Conservation (phyloP, 768 basidiomycete genomes). For the Tricholoma saponaceum region DNA sequence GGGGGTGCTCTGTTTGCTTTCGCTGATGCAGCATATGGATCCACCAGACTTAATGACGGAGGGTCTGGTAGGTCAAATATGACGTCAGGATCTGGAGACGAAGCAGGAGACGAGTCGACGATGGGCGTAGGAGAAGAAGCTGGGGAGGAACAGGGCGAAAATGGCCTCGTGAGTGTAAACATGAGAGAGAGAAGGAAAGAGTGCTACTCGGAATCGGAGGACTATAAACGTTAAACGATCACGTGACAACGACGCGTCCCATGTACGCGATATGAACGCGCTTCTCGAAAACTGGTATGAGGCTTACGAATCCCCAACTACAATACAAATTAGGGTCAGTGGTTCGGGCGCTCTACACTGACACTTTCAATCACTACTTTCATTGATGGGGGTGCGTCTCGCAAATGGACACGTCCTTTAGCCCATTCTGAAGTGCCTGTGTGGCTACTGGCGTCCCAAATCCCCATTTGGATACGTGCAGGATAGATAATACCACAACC, state of each 20-base stretch:
- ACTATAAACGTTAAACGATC: constrained; percentile 9
- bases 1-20: constrained; percentile 41
- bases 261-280: neutral
- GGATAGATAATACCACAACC: constrained; percentile 32
- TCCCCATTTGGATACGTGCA: constrained; percentile 36
- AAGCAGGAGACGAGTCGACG: constrained; percentile 26
- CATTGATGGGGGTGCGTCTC: constrained; percentile 23
- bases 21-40: constrained; percentile 61
- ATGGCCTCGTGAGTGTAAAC: constrained; percentile 9
- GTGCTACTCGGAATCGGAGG: too few relatives aligned
- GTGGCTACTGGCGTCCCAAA: constrained; percentile 42
- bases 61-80: constrained; percentile 11
- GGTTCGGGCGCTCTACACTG: constrained; percentile 30
- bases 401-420: constrained; percentile 39
- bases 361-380: constrained; percentile 32
- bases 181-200: constrained; percentile 9
- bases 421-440: constrained; percentile 40
- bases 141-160: constrained; percentile 43
- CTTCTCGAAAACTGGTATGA: neutral
- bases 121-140: constrained; percentile 41
- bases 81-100: constrained; percentile 22
- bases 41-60: constrained; percentile 14
- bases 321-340: neutral
- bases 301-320: neutral
- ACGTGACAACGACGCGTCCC: constrained; percentile 15